Evolutionary conservation across 2,329 filamentous ascomycete genomes (phyloP).

Genomic region (Fusarium abutilonis): DNA sequence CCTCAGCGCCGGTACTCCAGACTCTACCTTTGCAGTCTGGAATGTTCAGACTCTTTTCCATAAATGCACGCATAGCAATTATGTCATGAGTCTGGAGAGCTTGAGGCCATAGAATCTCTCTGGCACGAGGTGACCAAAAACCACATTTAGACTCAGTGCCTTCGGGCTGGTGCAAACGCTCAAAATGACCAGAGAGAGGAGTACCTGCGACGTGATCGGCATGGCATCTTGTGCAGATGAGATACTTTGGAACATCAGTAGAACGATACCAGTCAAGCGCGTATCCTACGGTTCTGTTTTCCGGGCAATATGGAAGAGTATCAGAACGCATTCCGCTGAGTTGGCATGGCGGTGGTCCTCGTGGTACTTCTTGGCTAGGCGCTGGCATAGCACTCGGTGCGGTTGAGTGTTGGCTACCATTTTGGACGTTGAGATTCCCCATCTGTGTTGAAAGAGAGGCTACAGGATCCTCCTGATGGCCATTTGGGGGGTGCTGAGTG

Average conservation of each 20-base stretch:
- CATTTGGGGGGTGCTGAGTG: neutral
- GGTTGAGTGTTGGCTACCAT: neutral
- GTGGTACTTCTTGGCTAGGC: conserved; percentile 3
- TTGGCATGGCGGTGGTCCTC: conserved; percentile 24
- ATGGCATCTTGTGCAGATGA: conserved; percentile 56
- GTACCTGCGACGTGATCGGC: conserved; percentile 51
- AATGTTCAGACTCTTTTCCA: conserved; percentile 42
- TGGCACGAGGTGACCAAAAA: conserved; percentile 49
- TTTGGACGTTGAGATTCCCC: conserved; percentile 25
- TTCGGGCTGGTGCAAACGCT: conserved; percentile 38
- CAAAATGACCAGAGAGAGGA: conserved; percentile 46
- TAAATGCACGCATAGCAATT: conserved; percentile 42
- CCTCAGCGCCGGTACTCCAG: conserved; percentile 36
- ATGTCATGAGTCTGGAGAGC: conserved; percentile 45
- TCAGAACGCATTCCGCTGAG: conserved; percentile 41
- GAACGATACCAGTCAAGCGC: conserved; percentile 48
- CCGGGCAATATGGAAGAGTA: conserved; percentile 45
- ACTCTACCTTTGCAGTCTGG: conserved; percentile 46
- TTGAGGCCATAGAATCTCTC: conserved; percentile 48
- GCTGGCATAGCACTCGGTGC: fast-evolving
- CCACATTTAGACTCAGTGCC: conserved; percentile 47
- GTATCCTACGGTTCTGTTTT: conserved; percentile 44
- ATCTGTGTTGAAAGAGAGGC: conserved; percentile 29
- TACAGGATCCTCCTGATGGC: conserved; percentile 11
- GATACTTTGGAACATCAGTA: conserved; percentile 44